Conservation (phyloP, 805 yeast genomes). For the Vanderwaltozyma yarrowii region DNA sequence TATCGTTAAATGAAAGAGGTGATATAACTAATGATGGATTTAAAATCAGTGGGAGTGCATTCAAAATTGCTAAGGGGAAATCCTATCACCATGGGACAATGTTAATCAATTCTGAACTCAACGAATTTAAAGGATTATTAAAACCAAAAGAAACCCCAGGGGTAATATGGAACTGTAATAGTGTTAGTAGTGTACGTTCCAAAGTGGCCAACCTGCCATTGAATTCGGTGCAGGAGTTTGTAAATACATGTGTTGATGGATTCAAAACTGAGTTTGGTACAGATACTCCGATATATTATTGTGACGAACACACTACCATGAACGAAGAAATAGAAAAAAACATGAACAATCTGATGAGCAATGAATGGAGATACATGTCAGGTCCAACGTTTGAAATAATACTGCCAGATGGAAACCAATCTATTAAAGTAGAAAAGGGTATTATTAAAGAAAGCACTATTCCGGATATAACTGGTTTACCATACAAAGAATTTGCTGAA, state of each 20-base stretch:
- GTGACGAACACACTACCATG: conserved; percentile 23
- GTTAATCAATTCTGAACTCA: conserved; percentile 60
- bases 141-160: conserved; percentile 37
- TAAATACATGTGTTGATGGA: conserved; percentile 21
- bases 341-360: conserved; percentile 36
- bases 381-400: conserved; percentile 65
- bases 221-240: conserved; percentile 20
- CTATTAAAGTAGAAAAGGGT: conserved; percentile 45
- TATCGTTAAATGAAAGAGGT: conserved; percentile 62
- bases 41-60: conserved; percentile 91
- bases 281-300: conserved; percentile 21
- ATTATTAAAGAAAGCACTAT: conserved; percentile 10
- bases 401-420: conserved; percentile 29
- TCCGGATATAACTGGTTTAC: conserved; percentile 8
- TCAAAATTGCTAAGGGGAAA: conserved; percentile 67
- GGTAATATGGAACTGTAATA: conserved; percentile 35
- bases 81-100: conserved; percentile 96
- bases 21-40: conserved; percentile 47
- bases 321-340: conserved; percentile 33
- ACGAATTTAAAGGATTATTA: conserved; percentile 49
- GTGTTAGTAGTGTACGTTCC: conserved; percentile 71
- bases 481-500: conserved; percentile 12
- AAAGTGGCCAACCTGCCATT: conserved; percentile 65
- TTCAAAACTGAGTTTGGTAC: conserved; percentile 16
- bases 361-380: conserved; percentile 69